Conservation (phyloP, 805 yeast species). For the Saccharomycopsis capsularis region DNA sequence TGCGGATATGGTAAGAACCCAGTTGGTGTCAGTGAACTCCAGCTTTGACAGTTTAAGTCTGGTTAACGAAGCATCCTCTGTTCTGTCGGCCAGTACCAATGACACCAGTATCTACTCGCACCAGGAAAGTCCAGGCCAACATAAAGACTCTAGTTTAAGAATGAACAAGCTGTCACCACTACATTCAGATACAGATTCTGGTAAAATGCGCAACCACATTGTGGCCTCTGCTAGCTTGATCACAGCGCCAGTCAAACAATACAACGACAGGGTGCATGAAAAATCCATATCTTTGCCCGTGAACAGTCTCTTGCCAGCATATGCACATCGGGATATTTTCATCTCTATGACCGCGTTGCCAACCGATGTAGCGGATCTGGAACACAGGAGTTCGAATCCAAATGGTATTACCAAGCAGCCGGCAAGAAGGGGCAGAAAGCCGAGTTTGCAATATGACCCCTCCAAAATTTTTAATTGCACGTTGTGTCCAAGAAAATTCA, state of each 20-base stretch:
- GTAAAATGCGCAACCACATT: no score
- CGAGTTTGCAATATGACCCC: constrained; percentile 51
- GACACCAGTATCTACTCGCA: no score
- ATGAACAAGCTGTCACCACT: no score
- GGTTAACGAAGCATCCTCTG: constrained; percentile 8
- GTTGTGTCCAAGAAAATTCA: constrained; percentile 57
- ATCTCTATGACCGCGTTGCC: no score
- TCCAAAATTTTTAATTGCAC: constrained; percentile 56
- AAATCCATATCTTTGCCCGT: constrained; percentile 9
- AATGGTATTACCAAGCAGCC: constrained; percentile 26
- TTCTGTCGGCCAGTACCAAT: constrained; percentile 10
- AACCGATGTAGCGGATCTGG: no score
- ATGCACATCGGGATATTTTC: no score
- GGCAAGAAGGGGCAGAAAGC: constrained; percentile 60
- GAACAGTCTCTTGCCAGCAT: constrained; percentile 23
- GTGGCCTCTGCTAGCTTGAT: no score
- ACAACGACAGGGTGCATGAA: constrained; percentile 1
- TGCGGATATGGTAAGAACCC: not conserved
- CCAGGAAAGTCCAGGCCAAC: no score
- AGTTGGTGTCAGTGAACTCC: constrained; percentile 10
- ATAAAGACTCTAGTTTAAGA: no score
- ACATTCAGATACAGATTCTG: no score
- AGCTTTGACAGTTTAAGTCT: constrained; percentile 7
- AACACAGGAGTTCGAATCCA: no score
- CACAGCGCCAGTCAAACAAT: no score